A percentile compares a stretch with the other conserved stretches of the same genome.
phyloP scores from a whole-genome alignment of 2,329 filamentous ascomycete species.

The Aspergillus udagawae region DNA sequence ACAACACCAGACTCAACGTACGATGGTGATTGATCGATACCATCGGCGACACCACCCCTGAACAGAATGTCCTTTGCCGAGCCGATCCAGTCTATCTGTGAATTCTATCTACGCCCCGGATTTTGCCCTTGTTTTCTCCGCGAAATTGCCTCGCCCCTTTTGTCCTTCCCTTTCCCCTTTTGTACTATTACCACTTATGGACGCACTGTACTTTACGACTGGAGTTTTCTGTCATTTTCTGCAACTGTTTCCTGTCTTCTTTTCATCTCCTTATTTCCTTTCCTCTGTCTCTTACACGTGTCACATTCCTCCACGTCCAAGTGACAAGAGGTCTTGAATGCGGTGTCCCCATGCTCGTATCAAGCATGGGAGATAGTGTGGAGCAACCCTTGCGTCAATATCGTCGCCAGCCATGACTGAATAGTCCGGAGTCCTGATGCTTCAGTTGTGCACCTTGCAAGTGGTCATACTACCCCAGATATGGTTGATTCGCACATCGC shows the following conservation, averaged over 20 bases:
- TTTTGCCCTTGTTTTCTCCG: neutral
- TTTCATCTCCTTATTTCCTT: conserved; percentile 4
- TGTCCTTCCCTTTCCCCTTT: neutral
- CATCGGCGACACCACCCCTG: neutral
- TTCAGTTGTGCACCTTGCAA: neutral
- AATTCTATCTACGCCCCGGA: neutral
- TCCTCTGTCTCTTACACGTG: conserved; percentile 11
- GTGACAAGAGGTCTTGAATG: neutral
- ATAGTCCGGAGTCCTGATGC: neutral
- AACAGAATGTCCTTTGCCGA: neutral
- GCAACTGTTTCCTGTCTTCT: neutral
- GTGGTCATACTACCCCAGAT: neutral
- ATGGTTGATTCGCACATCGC: neutral
- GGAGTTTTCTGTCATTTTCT: neutral
- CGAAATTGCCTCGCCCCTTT: conserved; percentile 1
- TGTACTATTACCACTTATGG: neutral
- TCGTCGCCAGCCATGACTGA: neutral
- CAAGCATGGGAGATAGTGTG: conserved; percentile 2
- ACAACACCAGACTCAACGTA: neutral
- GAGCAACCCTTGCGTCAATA: neutral
- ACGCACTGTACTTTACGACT: neutral
- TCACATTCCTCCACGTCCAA: conserved; percentile 9
- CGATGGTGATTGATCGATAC: neutral
- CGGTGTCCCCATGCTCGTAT: neutral
- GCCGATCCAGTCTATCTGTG: neutral